Evolutionary conservation across 768 basidiomycete genomes (phyloP).

Genomic region (Pleurotus tuber-regium): DNA sequence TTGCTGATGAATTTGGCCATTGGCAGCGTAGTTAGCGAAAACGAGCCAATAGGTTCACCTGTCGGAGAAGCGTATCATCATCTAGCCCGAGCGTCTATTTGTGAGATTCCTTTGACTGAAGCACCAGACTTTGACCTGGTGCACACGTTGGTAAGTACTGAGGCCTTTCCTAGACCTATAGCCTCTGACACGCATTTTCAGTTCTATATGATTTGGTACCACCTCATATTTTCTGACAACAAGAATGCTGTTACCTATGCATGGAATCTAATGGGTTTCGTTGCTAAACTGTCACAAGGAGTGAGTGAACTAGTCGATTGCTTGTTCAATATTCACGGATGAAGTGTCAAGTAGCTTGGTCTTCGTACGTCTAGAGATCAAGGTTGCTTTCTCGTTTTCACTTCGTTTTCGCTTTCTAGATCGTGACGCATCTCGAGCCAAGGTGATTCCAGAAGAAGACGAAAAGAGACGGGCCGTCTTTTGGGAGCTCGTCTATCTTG

Average conservation of each 20-base stretch:
- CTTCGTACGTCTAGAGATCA: conserved; percentile 47
- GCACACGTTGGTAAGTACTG: conserved; percentile 53
- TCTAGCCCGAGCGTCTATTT: conserved; percentile 63
- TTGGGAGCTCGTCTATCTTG: conserved; percentile 74
- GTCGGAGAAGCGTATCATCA: conserved; percentile 66
- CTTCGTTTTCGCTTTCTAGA: conserved; percentile 38
- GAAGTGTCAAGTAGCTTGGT: conserved; percentile 45
- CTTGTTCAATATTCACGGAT: conserved; percentile 10
- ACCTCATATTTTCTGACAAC: conserved; percentile 71
- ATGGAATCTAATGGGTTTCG: conserved; percentile 76
- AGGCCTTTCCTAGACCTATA: conserved; percentile 8
- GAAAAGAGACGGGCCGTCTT: conserved; percentile 68
- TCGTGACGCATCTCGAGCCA: conserved; percentile 61
- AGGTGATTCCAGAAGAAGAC: conserved; percentile 69
- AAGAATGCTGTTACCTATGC: conserved; percentile 71
- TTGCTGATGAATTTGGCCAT: conserved; percentile 73
- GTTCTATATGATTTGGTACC: conserved; percentile 74
- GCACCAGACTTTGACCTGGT: conserved; percentile 73
- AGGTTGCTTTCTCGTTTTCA: neutral
- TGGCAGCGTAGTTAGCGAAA: conserved; percentile 66
- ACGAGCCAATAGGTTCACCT: conserved; percentile 50
- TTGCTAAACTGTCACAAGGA: conserved; percentile 70
- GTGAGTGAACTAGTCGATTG: conserved; percentile 38
- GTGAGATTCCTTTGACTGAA: conserved; percentile 73
- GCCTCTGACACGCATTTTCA: conserved; percentile 16